Evolutionary conservation across 2,329 filamentous ascomycete species (phyloP).

Genomic region (Colletotrichum acutatum): DNA sequence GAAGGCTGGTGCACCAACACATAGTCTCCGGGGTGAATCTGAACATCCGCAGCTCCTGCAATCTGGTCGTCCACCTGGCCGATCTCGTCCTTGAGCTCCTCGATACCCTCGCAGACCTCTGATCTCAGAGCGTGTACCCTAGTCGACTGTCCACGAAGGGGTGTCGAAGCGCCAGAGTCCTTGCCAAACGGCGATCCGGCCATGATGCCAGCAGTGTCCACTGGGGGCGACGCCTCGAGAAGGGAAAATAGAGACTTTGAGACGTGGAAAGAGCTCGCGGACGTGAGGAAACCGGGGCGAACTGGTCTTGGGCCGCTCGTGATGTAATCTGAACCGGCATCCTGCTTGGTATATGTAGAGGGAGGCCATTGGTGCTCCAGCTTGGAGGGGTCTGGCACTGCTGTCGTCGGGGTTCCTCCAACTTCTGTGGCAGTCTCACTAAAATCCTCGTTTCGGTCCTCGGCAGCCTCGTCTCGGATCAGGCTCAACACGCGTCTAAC

Average conservation of each 20-base stretch:
- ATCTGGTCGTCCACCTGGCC: conserved; percentile 94
- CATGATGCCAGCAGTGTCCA: conserved; percentile 46
- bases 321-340: conserved; percentile 41
- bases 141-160: conserved; percentile 53
- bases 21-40: conserved; percentile 93
- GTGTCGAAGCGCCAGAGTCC: conserved; percentile 62
- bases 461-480: conserved; percentile 90
- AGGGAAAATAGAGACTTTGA: conserved; percentile 89
- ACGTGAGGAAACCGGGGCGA: conserved; percentile 71
- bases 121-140: conserved; percentile 79
- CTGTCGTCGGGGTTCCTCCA: conserved; percentile 51
- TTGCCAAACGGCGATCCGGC: conserved; percentile 58
- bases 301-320: conserved; percentile 36
- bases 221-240: conserved; percentile 76
- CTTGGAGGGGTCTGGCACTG: conserved; percentile 45
- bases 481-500: conserved; percentile 89
- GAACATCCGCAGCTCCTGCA: conserved; percentile 85
- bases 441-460: conserved; percentile 73
- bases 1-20: conserved; percentile 91
- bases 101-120: conserved; percentile 92
- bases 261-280: conserved; percentile 72
- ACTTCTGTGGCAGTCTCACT: conserved; percentile 68
- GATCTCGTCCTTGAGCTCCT: conserved; percentile 96
- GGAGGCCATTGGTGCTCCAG: conserved; percentile 45
- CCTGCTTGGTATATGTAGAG: conserved; percentile 48